A percentile compares a stretch with the other conserved stretches of the same genome.
Evolutionary conservation across 106 monocot genomes (phyloP).

Genomic region (Xerophyta viscosa): DNA sequence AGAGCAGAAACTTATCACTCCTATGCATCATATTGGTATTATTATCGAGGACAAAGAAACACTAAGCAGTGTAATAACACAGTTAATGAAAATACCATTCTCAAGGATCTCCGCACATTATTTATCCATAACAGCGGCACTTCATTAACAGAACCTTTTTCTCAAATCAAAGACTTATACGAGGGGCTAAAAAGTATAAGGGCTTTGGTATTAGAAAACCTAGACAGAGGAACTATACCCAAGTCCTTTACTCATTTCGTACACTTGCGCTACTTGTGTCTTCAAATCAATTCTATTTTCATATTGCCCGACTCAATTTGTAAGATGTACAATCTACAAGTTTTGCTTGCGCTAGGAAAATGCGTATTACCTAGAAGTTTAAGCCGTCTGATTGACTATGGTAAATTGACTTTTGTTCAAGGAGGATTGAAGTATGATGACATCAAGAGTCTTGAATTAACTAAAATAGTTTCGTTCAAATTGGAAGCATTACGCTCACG

Average conservation of each 20-base stretch:
- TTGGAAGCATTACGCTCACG: not conserved
- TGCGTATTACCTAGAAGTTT: too few species aligned
- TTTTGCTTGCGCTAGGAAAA: not conserved
- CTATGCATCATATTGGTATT: not conserved
- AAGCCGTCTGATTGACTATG: too few species aligned
- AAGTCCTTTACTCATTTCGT: not conserved
- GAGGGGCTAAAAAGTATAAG: not conserved
- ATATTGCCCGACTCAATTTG: not conserved
- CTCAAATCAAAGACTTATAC: not conserved
- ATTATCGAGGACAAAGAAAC: not conserved
- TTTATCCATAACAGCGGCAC: not conserved
- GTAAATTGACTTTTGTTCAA: too few species aligned
- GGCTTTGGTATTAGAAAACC: not conserved
- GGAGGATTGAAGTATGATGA: too few species aligned
- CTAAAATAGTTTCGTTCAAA: too few species aligned
- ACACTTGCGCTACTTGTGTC: conserved; percentile 2
- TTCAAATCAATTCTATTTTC: not conserved
- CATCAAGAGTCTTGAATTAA: too few species aligned
- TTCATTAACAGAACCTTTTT: not conserved
- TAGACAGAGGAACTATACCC: not conserved
- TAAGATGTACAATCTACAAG: not conserved
- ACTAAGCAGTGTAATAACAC: not conserved
- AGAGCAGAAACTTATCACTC: not conserved
- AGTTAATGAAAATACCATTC: not conserved
- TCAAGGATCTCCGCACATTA: not conserved